phyloP scores from a whole-genome alignment of 75 land plant species.

The Adiantum capillusveneris region DNA sequence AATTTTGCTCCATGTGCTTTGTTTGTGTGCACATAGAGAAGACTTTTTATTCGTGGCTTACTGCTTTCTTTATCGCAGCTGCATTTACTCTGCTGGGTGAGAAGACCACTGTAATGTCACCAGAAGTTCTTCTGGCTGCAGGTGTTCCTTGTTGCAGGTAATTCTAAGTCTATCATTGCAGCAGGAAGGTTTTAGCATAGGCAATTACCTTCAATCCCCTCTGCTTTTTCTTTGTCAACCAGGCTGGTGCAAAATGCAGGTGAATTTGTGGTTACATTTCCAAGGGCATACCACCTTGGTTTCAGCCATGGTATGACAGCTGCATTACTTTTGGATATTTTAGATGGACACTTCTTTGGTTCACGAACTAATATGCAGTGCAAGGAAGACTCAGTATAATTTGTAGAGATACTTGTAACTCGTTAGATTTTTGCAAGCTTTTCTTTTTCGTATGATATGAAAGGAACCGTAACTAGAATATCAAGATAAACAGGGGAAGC shows the following conservation, averaged over 20 bases:
- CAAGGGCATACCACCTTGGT: conserved; percentile 92
- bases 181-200: too few relatives aligned
- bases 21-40: neutral
- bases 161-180: neutral
- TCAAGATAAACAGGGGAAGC: too few relatives aligned
- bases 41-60: neutral
- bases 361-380: too few relatives aligned
- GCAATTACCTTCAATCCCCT: too few relatives aligned
- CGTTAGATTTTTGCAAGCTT: too few relatives aligned
- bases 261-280: conserved; percentile 96
- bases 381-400: too few relatives aligned
- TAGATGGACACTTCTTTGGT: neutral
- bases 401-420: too few relatives aligned
- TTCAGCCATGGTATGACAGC: conserved; percentile 86
- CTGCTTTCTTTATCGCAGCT: too few relatives aligned
- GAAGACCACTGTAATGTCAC: conserved; percentile 96
- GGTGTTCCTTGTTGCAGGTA: conserved; percentile 99
- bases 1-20: neutral
- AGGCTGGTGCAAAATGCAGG: conserved; percentile 99
- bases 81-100: conserved; percentile 88
- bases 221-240: conserved; percentile 12
- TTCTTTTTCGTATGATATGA: too few relatives aligned
- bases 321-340: neutral
- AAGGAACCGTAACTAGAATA: too few relatives aligned
- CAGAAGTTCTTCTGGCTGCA: conserved; percentile 77